phyloP scores from a whole-genome alignment of 441 rosid genomes.

The Dalechampia spathulata region DNA sequence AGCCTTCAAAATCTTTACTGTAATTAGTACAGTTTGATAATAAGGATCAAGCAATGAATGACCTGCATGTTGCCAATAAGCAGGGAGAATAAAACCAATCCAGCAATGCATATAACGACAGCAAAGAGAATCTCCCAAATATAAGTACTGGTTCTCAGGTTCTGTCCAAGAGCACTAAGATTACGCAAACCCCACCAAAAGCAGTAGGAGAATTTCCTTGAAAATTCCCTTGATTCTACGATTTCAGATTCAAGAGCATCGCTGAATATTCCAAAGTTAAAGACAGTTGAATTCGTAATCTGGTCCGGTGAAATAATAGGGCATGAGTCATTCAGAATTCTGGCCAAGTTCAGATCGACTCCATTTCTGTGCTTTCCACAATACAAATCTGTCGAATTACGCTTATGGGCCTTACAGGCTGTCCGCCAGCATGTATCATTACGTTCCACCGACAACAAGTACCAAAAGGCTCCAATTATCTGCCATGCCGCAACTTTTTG shows the following conservation, averaged over 20 bases:
- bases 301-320: slow-evolving; percentile 32
- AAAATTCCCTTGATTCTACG: slow-evolving; percentile 43
- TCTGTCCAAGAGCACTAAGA: slow-evolving; percentile 69
- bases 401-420: neutral
- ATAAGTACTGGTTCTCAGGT: slow-evolving; percentile 51
- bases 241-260: slow-evolving; percentile 58
- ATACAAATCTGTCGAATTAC: neutral
- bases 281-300: slow-evolving; percentile 20
- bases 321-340: slow-evolving; percentile 25
- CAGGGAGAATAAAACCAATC: slow-evolving; percentile 58
- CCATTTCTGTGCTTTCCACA: slow-evolving; percentile 11
- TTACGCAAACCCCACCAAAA: slow-evolving; percentile 97
- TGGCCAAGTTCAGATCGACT: neutral
- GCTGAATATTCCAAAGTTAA: slow-evolving; percentile 78
- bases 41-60: neutral
- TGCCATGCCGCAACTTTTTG: slow-evolving; percentile 6
- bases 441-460: slow-evolving; percentile 70
- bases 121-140: slow-evolving; percentile 52
- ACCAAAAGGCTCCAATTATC: slow-evolving; percentile 75
- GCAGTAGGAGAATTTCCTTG: slow-evolving; percentile 59
- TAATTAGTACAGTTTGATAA: no score
- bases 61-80: slow-evolving; percentile 95
- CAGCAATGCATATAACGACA: slow-evolving; percentile 38
- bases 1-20: neutral
- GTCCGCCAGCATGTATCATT: slow-evolving; percentile 58